Base-by-base conservation (phyloP, 108 stramenopile species). In the Stephanodiscus triporus region DNA sequence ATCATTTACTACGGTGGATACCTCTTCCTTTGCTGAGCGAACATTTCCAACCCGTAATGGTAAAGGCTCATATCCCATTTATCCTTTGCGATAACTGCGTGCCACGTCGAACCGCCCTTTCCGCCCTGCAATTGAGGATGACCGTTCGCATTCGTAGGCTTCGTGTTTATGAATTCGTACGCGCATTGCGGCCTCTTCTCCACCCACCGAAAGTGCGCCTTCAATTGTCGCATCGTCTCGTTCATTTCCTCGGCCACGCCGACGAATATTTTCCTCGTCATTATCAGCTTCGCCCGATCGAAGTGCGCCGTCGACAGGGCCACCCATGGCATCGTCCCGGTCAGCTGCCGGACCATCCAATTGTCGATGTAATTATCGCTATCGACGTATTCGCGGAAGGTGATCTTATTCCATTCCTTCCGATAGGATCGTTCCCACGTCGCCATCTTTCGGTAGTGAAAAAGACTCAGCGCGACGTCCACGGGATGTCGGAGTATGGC, bases 261-360 rank as follows among this genome's bases (percentile, higher is more conserved):
- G 51, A 79, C 78, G 54, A 79, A 70, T 2, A 74, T 34, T 43
- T 74, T 79, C 0, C n/a, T 26, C 24, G 49, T 51, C 43, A 79
- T 42, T 22, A 79, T 36, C 4, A 23, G 30, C 40, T 74, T 79
- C 47, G 78, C 78, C 14, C 60, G 57, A 37, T 74, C 61, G 23
- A 79, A 68, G 43, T 79, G 78, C 8, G 32, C 49, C 5, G 74
- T 59, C 13, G 64, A 62, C 26, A 79, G 42, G 62, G 45, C 27
- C 19, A 59, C 78, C 72, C 72, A 70, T 7, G 76, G 78, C 78
- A 75, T 79, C 2, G 78, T 75, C 6, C 68, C 68, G 16, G 78
- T 75, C 78, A 79, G 38, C 42, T 79, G 74, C 9, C 65, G 51
- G 16, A 74, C 73, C 58, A 78, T 66, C 77, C 77, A 78, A 48